These are phyloP conservation scores for Sugiyamaella sp. DNA, from an alignment of 1,139 yeast species.

Conservation along the genomic window DNA sequence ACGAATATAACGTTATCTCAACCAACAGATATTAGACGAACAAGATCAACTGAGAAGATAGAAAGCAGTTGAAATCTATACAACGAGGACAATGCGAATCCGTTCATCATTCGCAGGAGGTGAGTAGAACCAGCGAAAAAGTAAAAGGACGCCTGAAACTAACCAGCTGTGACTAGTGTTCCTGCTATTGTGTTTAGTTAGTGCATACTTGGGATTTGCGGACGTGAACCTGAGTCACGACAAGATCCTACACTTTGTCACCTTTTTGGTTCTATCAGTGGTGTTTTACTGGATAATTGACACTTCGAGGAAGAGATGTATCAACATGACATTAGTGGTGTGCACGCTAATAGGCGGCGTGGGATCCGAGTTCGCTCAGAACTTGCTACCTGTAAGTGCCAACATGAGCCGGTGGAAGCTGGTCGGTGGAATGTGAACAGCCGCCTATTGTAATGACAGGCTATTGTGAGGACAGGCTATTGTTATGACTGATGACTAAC, in stretches of 20 bases:
- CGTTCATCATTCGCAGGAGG: constrained; percentile 26
- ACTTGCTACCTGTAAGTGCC: constrained; percentile 36
- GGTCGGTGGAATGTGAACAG: no score
- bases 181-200: constrained; percentile 33
- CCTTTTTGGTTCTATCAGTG: constrained; percentile 54
- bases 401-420: no score
- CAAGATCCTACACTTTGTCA: constrained; percentile 54
- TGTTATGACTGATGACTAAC: no score
- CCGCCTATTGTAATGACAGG: no score
- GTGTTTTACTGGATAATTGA: constrained; percentile 61
- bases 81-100: constrained; percentile 23
- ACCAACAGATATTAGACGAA: no score
- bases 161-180: constrained; percentile 34
- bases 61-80: not conserved
- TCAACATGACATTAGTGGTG: constrained; percentile 49
- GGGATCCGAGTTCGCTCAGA: constrained; percentile 57
- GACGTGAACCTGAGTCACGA: constrained; percentile 53
- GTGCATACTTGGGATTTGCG: constrained; percentile 55
- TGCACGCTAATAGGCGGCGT: constrained; percentile 54
- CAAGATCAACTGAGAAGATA: not conserved
- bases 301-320: constrained; percentile 45
- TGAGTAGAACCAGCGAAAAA: constrained; percentile 6
- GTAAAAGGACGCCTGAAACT: not conserved
- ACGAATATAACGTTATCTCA: not conserved
- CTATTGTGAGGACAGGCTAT: no score